These are phyloP conservation scores for Ophiocordyceps camponoti-floridani DNA, from an alignment of 2,329 filamentous ascomycete genomes.

Conservation along the genomic window DNA sequence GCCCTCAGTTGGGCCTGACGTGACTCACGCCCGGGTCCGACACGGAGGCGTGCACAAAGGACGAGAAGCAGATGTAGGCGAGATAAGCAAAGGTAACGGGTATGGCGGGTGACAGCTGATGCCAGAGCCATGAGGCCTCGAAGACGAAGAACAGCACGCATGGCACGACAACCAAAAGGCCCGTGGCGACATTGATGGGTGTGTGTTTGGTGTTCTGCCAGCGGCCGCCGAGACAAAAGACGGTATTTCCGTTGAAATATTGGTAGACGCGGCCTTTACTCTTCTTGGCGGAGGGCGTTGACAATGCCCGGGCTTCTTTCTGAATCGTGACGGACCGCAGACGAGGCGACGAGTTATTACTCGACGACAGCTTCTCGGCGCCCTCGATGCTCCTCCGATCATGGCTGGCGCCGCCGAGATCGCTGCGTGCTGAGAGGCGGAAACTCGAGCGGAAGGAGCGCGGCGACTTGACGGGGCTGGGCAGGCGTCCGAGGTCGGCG, in stretches of 20 bases:
- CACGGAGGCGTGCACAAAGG: slow-evolving; percentile 81
- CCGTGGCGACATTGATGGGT: slow-evolving; percentile 80
- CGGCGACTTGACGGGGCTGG: slow-evolving; percentile 51
- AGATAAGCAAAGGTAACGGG: slow-evolving; percentile 82
- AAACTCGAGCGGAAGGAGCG: slow-evolving; percentile 64
- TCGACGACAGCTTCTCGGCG: slow-evolving; percentile 71
- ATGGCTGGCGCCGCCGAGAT: slow-evolving; percentile 25
- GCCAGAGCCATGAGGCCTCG: slow-evolving; percentile 74
- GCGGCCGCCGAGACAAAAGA: slow-evolving; percentile 74
- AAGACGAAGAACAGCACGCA: slow-evolving; percentile 69
- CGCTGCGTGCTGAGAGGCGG: slow-evolving; percentile 40
- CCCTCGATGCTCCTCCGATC: slow-evolving; percentile 40
- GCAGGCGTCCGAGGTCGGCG: slow-evolving; percentile 28
- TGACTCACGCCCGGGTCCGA: slow-evolving; percentile 78
- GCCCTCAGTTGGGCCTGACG: background rate
- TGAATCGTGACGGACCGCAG: slow-evolving; percentile 29
- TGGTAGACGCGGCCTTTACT: slow-evolving; percentile 52
- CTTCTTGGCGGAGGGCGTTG: slow-evolving; percentile 3
- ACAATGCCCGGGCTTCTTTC: slow-evolving; percentile 3
- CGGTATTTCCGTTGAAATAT: slow-evolving; percentile 85
- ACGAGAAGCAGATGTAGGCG: slow-evolving; percentile 81
- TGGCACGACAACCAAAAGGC: slow-evolving; percentile 61
- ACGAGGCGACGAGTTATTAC: slow-evolving; percentile 50
- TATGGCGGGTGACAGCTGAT: slow-evolving; percentile 70
- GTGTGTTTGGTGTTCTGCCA: slow-evolving; percentile 75